Evolutionary conservation across 1,284 basidiomycete genomes (phyloP).

Genomic region (Papiliotrema fonsecae): DNA sequence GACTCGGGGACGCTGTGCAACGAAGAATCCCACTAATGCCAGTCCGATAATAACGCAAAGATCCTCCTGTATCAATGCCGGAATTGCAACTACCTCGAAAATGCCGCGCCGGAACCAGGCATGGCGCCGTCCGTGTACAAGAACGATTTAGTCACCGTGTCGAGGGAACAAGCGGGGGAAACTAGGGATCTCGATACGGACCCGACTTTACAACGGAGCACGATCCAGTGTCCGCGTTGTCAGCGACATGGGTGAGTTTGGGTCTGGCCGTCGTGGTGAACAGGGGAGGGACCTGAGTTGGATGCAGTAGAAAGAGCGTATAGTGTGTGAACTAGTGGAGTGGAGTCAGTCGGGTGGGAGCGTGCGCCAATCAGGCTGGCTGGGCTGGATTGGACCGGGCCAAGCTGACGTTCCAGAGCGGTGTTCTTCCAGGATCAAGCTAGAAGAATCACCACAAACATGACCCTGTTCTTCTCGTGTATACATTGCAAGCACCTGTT

Average conservation of each 20-base stretch:
- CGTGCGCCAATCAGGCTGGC: no score
- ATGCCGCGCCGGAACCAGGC: conserved; percentile 54
- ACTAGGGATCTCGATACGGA: conserved; percentile 85
- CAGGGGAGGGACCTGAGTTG: no score
- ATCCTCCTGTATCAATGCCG: conserved; percentile 89
- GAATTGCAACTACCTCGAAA: conserved; percentile 84
- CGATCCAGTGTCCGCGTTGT: conserved; percentile 49
- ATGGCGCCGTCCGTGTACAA: conserved; percentile 81
- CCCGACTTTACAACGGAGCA: conserved; percentile 64
- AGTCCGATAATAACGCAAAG: conserved; percentile 79
- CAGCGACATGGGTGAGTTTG: conserved; percentile 43
- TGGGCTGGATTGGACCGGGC: no score
- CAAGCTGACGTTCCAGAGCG: conserved; percentile 53
- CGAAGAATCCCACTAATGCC: no score
- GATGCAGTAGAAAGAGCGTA: no score
- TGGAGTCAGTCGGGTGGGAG: no score
- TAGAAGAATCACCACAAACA: conserved; percentile 72
- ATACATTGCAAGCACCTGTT: conserved; percentile 76
- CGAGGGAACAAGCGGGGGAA: conserved; percentile 89
- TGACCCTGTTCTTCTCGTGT: conserved; percentile 88
- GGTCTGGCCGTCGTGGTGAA: neutral
- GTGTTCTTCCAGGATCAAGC: conserved; percentile 94
- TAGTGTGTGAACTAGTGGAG: no score
- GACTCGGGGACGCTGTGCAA: no score
- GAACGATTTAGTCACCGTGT: conserved; percentile 89